Evolutionary conservation across 805 yeast species (phyloP).

Genomic region (Myxozyma udenii): DNA sequence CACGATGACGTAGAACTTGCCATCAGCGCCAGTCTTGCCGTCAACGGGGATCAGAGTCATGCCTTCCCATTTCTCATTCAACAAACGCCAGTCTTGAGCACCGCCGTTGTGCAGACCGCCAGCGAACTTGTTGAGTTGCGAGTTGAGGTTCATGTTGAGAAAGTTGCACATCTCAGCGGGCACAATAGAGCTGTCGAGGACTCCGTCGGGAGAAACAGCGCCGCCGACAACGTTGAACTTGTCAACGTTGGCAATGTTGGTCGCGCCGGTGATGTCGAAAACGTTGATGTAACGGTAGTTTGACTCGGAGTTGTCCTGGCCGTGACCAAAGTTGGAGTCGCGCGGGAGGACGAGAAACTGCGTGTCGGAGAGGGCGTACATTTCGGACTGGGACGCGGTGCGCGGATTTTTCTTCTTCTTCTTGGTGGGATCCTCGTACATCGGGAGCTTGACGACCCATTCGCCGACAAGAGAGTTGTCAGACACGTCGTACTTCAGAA

Average conservation of each 20-base stretch:
- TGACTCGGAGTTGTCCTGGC: conserved; percentile 18
- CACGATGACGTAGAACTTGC: conserved; percentile 13
- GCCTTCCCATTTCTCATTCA: conserved; percentile 31
- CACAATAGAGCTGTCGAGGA: conserved; percentile 14
- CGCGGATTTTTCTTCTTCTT: conserved; percentile 15
- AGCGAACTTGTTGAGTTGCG: conserved; percentile 20
- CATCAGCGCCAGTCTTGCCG: conserved; percentile 25
- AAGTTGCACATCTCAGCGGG: conserved; percentile 23
- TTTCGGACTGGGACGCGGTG: conserved; percentile 26
- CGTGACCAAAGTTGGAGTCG: conserved; percentile 24
- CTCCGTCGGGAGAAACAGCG: conserved; percentile 23
- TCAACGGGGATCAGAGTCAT: conserved; percentile 20
- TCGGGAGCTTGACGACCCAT: conserved; percentile 24
- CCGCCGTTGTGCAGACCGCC: conserved; percentile 28
- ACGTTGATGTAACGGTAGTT: conserved; percentile 22
- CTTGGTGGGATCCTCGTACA: conserved; percentile 10
- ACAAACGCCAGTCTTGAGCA: conserved; percentile 15
- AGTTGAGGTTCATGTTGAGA: conserved; percentile 21
- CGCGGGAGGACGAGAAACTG: conserved; percentile 23
- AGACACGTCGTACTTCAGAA: conserved; percentile 22
- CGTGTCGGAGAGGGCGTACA: conserved; percentile 22
- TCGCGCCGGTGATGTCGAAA: conserved; percentile 19
- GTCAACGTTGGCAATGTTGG: conserved; percentile 12
- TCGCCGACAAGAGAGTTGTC: conserved; percentile 16
- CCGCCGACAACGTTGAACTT: conserved; percentile 22